Conservation (phyloP, 139 green algal genomes). For the Coccomyxa sp. region DNA sequence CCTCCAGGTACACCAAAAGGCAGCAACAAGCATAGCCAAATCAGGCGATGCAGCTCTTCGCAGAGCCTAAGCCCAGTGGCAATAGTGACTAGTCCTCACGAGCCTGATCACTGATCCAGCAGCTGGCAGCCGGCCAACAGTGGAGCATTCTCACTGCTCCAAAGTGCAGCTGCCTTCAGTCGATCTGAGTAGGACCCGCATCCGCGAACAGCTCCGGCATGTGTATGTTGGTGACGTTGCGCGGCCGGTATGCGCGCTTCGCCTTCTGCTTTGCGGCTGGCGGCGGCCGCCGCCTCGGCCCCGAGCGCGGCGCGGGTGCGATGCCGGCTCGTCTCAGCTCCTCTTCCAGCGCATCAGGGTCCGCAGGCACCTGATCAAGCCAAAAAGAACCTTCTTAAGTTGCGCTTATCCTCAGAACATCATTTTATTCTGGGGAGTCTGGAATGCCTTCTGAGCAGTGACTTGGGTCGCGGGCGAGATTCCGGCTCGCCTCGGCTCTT, state of each 20-base stretch:
- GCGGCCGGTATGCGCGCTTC: conserved; percentile 4
- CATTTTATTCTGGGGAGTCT: not conserved
- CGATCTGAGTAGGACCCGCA: not conserved
- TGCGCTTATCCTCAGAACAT: not conserved
- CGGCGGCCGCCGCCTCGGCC: not conserved
- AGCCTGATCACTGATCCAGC: too few relatives aligned
- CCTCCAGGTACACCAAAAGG: too few relatives aligned
- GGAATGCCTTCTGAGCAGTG: not conserved
- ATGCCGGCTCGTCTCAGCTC: conserved; percentile 5
- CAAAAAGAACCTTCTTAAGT: not conserved
- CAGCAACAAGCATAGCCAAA: too few relatives aligned
- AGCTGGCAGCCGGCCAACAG: too few relatives aligned
- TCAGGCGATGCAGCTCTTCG: too few relatives aligned
- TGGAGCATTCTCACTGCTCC: too few relatives aligned
- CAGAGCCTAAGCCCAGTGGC: too few relatives aligned
- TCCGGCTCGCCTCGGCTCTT: not conserved
- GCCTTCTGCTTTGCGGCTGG: not conserved
- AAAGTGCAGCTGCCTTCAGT: not conserved
- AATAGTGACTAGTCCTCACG: too few relatives aligned
- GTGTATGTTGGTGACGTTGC: conserved; percentile 13
- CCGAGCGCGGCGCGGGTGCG: not conserved
- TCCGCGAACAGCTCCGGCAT: conserved; percentile 14
- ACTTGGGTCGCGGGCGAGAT: not conserved
- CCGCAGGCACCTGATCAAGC: not conserved
- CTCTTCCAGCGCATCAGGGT: conserved; percentile 2